A percentile compares a stretch with the other conserved stretches of the same genome.
Conservation (phyloP, 176 grass and related monocot species). For the Stipa capillata region DNA sequence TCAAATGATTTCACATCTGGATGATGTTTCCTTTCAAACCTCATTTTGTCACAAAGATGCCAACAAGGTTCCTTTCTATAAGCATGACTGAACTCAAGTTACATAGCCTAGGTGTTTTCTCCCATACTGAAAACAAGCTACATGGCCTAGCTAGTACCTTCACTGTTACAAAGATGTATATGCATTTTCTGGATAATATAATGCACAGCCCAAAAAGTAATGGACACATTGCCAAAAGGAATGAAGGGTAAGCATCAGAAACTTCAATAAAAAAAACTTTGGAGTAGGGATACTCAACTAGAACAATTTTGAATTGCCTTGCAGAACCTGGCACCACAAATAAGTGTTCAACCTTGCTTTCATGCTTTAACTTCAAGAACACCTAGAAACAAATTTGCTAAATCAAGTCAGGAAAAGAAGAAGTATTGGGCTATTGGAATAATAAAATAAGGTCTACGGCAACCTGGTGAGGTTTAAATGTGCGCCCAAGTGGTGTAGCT, state of each 20-base stretch:
- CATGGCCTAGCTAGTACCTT: neutral
- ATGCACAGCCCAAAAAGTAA: neutral
- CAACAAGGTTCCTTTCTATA: neutral
- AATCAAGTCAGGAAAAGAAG: conserved; percentile 17
- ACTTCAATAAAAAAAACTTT: neutral
- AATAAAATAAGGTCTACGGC: neutral
- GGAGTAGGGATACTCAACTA: conserved; percentile 37
- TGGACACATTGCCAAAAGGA: neutral
- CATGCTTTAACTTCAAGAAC: conserved; percentile 86
- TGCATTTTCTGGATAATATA: neutral
- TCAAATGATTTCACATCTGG: too few species aligned
- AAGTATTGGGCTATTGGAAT: neutral
- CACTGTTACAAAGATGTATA: neutral
- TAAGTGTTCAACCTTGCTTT: conserved; percentile 87
- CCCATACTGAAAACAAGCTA: conserved; percentile 9
- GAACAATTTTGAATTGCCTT: conserved; percentile 83
- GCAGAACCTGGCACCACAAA: conserved; percentile 67
- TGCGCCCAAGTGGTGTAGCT: conserved; percentile 58
- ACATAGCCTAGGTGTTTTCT: too few species aligned
- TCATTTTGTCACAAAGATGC: neutral
- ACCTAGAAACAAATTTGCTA: conserved; percentile 46
- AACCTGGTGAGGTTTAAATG: conserved; percentile 96
- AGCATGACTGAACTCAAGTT: too few species aligned
- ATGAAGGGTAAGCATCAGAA: neutral
- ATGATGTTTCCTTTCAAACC: neutral